phyloP scores from a whole-genome alignment of 1,284 basidiomycete genomes.

The Grifola frondosa region DNA sequence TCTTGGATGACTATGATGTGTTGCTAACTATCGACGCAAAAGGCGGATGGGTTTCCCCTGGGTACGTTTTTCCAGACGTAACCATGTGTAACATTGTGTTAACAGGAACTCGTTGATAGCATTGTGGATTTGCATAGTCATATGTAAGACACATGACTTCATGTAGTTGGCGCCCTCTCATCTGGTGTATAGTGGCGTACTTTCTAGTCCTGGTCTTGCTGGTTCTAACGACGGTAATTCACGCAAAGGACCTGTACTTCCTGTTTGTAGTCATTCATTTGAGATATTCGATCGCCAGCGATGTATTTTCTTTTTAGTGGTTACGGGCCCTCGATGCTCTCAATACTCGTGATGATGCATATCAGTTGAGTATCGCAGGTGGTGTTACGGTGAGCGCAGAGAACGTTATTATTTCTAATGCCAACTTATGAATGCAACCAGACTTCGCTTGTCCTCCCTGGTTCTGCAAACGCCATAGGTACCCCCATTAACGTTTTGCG shows the following conservation, averaged over 20 bases:
- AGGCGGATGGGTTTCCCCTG: constrained; percentile 27
- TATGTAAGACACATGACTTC: constrained; percentile 10
- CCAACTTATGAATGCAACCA: not conserved
- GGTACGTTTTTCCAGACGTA: constrained; percentile 11
- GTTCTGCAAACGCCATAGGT: constrained; percentile 48
- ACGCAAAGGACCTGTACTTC: constrained; percentile 37
- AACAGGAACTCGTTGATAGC: constrained; percentile 19
- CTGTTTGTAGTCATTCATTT: constrained; percentile 20
- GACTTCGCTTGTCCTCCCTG: constrained; percentile 46
- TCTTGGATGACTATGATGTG: constrained; percentile 8
- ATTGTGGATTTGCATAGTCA: constrained; percentile 49
- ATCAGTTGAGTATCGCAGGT: constrained; percentile 41
- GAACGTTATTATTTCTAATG: too few relatives aligned
- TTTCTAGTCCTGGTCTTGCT: constrained; percentile 19
- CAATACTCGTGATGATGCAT: constrained; percentile 40
- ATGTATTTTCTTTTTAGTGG: constrained; percentile 26
- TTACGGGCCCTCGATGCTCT: constrained; percentile 48
- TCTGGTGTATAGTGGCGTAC: constrained; percentile 12
- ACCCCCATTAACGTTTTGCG: constrained; percentile 13
- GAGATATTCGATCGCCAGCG: not conserved
- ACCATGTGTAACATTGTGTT: not conserved
- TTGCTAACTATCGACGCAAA: constrained; percentile 22
- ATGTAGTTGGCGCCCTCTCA: too few relatives aligned
- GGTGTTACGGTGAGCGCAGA: constrained; percentile 44
- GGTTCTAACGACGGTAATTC: constrained; percentile 39